Conservation (phyloP, 2,329 filamentous ascomycete genomes). For the Chaetomiaceae sp. region DNA sequence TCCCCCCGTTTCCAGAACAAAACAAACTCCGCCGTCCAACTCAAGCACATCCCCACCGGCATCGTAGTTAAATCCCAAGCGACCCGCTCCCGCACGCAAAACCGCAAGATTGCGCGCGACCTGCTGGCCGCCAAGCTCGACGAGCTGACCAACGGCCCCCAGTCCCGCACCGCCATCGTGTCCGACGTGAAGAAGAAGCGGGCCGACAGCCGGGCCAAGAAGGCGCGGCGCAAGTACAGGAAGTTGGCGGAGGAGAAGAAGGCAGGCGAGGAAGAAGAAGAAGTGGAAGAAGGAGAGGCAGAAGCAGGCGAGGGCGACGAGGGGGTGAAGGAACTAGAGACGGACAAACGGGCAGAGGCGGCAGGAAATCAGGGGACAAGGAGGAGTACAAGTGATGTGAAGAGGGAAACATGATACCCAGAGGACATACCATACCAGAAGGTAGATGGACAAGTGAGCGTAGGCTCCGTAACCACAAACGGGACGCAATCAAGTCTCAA, state of each 20-base stretch:
- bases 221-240: slow-evolving; percentile 75
- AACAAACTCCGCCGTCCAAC: slow-evolving; percentile 89
- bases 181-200: slow-evolving; percentile 60
- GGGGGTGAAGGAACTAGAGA: not conserved
- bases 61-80: slow-evolving; percentile 92
- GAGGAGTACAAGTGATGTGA: too few relatives aligned
- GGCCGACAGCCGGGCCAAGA: slow-evolving; percentile 74
- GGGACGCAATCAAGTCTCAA: not conserved
- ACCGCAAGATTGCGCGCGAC: slow-evolving; percentile 76
- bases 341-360: not conserved
- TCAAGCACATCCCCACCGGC: slow-evolving; percentile 85
- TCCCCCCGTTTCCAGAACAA: slow-evolving; percentile 67
- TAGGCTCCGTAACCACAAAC: too few relatives aligned
- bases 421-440: too few relatives aligned
- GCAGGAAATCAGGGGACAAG: not conserved
- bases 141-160: slow-evolving; percentile 64
- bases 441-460: too few relatives aligned
- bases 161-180: slow-evolving; percentile 63
- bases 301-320: not conserved
- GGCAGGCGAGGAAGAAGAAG: not conserved
- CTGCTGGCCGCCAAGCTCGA: slow-evolving; percentile 74
- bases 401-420: too few relatives aligned
- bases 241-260: slow-evolving; percentile 47
- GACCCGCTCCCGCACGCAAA: slow-evolving; percentile 80
- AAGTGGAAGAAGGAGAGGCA: not conserved